A percentile compares a stretch with the other conserved stretches of the same genome.
Conservation (phyloP, 164 flowering plant species). For the Buxus sempervirens region DNA sequence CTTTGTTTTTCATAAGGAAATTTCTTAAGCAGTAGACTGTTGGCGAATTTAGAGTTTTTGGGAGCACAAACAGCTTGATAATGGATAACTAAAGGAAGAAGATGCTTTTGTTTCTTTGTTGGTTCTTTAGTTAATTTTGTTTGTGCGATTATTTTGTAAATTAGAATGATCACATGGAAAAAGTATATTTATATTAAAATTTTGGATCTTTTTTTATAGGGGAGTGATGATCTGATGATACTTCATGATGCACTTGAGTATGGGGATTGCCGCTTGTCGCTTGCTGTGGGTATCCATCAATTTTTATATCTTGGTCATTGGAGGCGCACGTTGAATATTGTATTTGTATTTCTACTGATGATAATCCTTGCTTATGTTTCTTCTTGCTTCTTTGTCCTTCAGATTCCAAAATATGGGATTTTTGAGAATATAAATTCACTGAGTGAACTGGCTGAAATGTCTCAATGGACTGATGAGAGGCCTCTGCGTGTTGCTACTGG, state of each 20-base stretch:
- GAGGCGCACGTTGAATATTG: conserved; percentile 1
- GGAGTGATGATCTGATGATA: conserved; percentile 71
- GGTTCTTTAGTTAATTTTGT: neutral
- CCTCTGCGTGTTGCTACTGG: conserved; percentile 96
- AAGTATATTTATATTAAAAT: too few species aligned
- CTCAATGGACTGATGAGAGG: conserved; percentile 89
- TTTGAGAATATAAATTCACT: conserved; percentile 90
- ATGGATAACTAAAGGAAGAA: too few species aligned
- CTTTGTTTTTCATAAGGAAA: neutral
- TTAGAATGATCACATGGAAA: neutral
- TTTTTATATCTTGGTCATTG: neutral
- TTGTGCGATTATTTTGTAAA: neutral
- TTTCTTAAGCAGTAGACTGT: neutral
- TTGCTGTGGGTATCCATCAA: conserved; percentile 61
- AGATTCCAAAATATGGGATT: conserved; percentile 95
- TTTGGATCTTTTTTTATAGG: conserved; percentile 38
- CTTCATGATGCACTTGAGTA: conserved; percentile 89
- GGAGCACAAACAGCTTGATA: neutral
- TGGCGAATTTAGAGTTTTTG: neutral
- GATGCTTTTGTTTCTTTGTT: neutral
- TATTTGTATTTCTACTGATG: conserved; percentile 1
- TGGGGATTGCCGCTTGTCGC: conserved; percentile 87
- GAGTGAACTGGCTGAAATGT: conserved; percentile 81
- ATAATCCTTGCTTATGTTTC: conserved; percentile 1
- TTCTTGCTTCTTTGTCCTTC: conserved; percentile 3